phyloP scores from a whole-genome alignment of 805 yeast species.

The Monosporozyma aerobia region DNA sequence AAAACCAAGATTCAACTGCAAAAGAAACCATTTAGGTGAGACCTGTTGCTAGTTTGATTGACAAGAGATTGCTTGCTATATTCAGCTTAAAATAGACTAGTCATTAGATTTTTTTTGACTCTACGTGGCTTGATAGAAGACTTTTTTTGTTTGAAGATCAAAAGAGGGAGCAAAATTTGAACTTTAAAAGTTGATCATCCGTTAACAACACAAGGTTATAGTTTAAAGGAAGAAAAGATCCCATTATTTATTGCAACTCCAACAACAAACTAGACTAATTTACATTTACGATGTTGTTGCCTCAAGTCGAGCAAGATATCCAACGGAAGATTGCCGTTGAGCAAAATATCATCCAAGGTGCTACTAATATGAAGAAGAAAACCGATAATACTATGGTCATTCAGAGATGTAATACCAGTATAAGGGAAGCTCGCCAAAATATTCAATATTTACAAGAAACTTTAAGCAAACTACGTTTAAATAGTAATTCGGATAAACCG shows the following conservation, averaged over 20 bases:
- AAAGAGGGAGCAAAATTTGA: background rate
- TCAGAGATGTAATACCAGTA: slow-evolving; percentile 82
- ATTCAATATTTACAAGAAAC: slow-evolving; percentile 81
- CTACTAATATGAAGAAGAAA: slow-evolving; percentile 66
- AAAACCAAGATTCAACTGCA: background rate
- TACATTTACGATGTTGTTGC: slow-evolving; percentile 7
- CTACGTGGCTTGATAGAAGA: background rate
- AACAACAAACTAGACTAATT: background rate
- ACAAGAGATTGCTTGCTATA: background rate
- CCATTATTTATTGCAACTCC: background rate
- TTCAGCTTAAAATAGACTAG: background rate
- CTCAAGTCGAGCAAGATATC: slow-evolving; percentile 47
- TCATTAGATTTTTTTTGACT: background rate
- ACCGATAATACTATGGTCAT: slow-evolving; percentile 77
- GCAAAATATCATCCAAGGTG: slow-evolving; percentile 78
- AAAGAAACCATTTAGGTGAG: background rate
- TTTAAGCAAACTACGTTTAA: slow-evolving; percentile 45
- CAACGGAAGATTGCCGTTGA: slow-evolving; percentile 81
- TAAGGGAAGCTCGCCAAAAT: slow-evolving; percentile 85
- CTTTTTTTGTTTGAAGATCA: background rate
- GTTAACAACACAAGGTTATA: background rate
- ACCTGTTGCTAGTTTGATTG: background rate
- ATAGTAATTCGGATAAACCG: slow-evolving; percentile 4
- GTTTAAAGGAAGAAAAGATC: background rate
- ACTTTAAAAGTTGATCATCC: background rate